Base-by-base conservation (phyloP, 139 green algal species). In the Tetratostichococcus sp. region DNA sequence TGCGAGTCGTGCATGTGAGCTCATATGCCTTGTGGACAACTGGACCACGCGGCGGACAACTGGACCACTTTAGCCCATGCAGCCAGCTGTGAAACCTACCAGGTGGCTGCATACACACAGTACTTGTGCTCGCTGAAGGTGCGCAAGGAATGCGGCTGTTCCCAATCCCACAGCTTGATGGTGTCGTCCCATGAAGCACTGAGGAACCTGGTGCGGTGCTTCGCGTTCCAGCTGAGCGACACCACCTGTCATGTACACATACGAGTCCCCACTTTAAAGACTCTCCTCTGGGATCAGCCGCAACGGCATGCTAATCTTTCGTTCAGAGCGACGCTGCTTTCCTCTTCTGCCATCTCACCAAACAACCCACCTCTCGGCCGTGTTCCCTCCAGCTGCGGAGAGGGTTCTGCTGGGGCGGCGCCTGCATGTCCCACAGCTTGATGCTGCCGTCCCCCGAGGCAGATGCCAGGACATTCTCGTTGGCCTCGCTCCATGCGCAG, bases 81-180 rank as follows among this genome's bases (percentile, higher is more conserved):
- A n/a, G n/a, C n/a, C n/a, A n/a, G n/a, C n/a, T n/a, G n/a, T n/a
- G n/a, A 50, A 6, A 50, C 87, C 28, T 72, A 94, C 94, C 95
- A 98, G 25, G 84, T 83, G 25, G 88, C 92, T 26, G 92, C 86
- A 79, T 99, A 99, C n/a, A 98, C 93, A 79, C 94, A 98, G 84
- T 99, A 98, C 0, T 89, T 92, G 86, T 99, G 95, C 25, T 90
- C 91, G 0, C 76, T 65, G 85, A 97, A 97, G 0, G 92, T 95
- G 57, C 84, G 81, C 77, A 95, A 75, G 0, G 88, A 89, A 6
- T 57, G 67, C 67, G 79, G 84, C 14, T 79, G 50, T 0, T 78
- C 67, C n/a, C 97, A 66, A 31, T 76, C 91, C 93, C 93, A 99
- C 33, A 99, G 82, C 86, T 97, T 98, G 43, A 98, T 82, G 4